phyloP scores from a whole-genome alignment of 805 yeast genomes.

The Tetrapisispora namnaoensis region DNA sequence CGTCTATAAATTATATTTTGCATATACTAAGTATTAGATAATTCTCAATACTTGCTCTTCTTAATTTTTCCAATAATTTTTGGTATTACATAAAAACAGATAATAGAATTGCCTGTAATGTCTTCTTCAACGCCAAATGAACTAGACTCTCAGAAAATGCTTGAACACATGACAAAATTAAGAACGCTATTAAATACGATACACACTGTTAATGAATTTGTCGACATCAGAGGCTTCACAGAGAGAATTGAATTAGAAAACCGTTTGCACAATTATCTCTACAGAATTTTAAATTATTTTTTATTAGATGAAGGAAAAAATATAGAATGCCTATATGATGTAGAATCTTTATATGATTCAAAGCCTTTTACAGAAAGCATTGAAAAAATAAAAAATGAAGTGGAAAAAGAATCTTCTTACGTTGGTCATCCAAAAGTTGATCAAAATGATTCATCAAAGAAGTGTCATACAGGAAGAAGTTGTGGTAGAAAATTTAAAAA shows the following conservation, averaged over 20 bases:
- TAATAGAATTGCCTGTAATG: not conserved
- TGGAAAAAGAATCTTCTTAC: not conserved
- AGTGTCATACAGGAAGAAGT: conserved; percentile 47
- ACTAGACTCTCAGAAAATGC: not conserved
- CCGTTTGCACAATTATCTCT: conserved; percentile 4
- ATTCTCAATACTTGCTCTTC: no score
- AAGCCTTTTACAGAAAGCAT: not conserved
- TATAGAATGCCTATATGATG: conserved; percentile 27
- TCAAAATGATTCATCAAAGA: conserved; percentile 3
- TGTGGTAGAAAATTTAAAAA: conserved; percentile 55
- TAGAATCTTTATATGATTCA: conserved; percentile 5
- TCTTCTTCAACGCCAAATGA: not conserved
- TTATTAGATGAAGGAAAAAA: conserved; percentile 33
- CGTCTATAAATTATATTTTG: no score
- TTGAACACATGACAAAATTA: not conserved
- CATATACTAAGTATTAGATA: no score
- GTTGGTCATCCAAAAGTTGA: not conserved
- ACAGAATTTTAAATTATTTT: conserved; percentile 26
- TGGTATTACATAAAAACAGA: no score
- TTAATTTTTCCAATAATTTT: no score
- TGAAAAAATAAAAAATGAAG: not conserved
- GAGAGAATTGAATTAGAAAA: conserved; percentile 1
- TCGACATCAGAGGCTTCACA: conserved; percentile 1
- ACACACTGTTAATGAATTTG: conserved; percentile 3
- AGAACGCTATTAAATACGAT: conserved; percentile 2